Percentiles rank a stretch among this genome's conserved stretches.
phyloP scores from a whole-genome alignment of 352 stramenopile species.

The Phytophthora sp. region DNA sequence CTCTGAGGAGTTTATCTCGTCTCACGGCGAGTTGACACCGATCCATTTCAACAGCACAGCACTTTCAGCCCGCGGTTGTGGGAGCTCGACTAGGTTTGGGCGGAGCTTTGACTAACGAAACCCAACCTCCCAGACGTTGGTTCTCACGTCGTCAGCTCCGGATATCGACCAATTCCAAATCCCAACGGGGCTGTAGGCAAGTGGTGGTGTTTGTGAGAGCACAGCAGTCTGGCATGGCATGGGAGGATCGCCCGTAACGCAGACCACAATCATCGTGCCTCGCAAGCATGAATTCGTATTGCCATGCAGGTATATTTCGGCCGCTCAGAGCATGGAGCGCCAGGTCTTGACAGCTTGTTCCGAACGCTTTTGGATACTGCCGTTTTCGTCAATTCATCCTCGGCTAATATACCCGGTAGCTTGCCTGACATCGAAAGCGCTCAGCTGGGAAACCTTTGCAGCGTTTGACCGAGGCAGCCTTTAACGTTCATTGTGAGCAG shows the following conservation, averaged over 20 bases:
- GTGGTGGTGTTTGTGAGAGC: conserved; percentile 10
- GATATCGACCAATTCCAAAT: conserved; percentile 19
- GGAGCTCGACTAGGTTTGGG: conserved; percentile 9
- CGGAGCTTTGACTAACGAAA: not conserved
- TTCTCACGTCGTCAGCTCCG: conserved; percentile 13
- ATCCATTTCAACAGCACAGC: conserved; percentile 7
- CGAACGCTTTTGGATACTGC: not conserved
- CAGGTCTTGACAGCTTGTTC: not conserved
- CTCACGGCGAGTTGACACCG: not conserved
- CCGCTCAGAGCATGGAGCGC: conserved; percentile 12
- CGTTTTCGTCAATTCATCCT: conserved; percentile 13
- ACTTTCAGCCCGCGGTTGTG: conserved; percentile 11
- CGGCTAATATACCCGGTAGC: conserved; percentile 1
- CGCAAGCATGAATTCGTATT: not conserved
- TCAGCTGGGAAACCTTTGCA: conserved; percentile 1
- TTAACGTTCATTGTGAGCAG: not conserved
- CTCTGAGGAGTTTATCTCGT: conserved; percentile 1
- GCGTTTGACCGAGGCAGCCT: not conserved
- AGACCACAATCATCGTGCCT: conserved; percentile 4
- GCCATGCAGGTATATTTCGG: conserved; percentile 13
- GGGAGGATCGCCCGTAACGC: conserved; percentile 1
- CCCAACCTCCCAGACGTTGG: conserved; percentile 9
- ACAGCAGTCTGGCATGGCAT: not conserved
- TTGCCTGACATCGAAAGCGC: conserved; percentile 1
- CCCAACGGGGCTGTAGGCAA: conserved; percentile 11